Percentiles rank a stretch among this genome's conserved stretches.
phyloP scores from a whole-genome alignment of 495 filamentous ascomycete species.

The Penicillium egyptiacum region DNA sequence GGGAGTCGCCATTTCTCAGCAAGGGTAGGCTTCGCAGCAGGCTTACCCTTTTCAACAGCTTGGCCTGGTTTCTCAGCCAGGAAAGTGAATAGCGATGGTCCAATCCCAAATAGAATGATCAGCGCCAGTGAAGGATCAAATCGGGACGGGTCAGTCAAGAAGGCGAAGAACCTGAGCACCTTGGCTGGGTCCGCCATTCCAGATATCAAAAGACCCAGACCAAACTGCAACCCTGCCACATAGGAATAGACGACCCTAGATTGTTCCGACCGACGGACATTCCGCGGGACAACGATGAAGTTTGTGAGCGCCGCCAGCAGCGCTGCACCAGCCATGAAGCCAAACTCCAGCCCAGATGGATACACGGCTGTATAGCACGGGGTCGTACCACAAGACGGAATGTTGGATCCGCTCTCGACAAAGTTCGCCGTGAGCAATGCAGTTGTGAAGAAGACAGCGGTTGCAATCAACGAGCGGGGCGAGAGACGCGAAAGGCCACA shows the following conservation, averaged over 20 bases:
- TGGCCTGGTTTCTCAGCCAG: conserved; percentile 35
- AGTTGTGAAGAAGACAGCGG: conserved; percentile 54
- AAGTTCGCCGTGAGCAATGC: conserved; percentile 53
- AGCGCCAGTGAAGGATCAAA: conserved; percentile 56
- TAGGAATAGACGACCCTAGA: conserved; percentile 36
- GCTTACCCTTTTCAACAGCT: conserved; percentile 16
- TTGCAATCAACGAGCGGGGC: conserved; percentile 52
- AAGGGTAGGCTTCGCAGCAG: conserved; percentile 37
- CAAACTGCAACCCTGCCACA: conserved; percentile 53
- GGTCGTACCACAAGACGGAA: conserved; percentile 35
- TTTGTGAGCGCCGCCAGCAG: conserved; percentile 40
- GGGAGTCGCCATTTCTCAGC: conserved; percentile 48
- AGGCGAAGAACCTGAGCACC: conserved; percentile 54
- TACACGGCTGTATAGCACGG: conserved; percentile 54
- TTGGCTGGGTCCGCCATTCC: conserved; percentile 58
- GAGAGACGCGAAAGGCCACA: conserved; percentile 56
- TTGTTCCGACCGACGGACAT: conserved; percentile 29
- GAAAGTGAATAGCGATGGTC: conserved; percentile 44
- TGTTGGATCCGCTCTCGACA: conserved; percentile 25
- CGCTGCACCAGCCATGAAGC: conserved; percentile 35
- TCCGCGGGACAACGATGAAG: conserved; percentile 28
- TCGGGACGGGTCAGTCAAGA: conserved; percentile 39
- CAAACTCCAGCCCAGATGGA: conserved; percentile 38
- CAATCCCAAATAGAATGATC: conserved; percentile 52
- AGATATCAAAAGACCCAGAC: conserved; percentile 52